Percentiles rank a stretch among this genome's conserved stretches.
Evolutionary conservation across 2,329 filamentous ascomycete species (phyloP).

Genomic region (Seiridium unicorne): DNA sequence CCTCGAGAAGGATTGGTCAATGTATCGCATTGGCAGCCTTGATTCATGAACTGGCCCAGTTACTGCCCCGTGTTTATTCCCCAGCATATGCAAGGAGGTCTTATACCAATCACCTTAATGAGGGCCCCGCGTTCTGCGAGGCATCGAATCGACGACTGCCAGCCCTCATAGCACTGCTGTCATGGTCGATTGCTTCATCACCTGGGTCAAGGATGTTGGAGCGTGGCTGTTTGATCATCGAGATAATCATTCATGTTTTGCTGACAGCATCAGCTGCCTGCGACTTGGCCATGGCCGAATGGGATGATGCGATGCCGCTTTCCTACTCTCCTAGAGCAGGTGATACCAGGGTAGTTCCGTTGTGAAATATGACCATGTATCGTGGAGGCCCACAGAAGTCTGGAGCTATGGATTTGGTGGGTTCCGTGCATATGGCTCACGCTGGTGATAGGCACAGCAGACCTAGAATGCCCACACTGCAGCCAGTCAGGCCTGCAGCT

Average conservation of each 20-base stretch:
- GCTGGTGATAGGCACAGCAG: conserved; percentile 22
- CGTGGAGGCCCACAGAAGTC: neutral
- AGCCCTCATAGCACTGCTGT: too few species aligned
- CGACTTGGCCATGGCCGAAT: too few species aligned
- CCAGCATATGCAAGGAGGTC: neutral
- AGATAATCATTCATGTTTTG: too few species aligned
- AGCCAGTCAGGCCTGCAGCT: neutral
- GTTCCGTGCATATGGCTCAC: neutral
- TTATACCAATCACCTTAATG: neutral
- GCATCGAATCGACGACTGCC: neutral
- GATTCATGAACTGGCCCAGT: conserved; percentile 8
- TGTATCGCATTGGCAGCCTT: conserved; percentile 10
- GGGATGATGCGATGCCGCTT: too few species aligned
- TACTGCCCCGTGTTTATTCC: conserved; percentile 4
- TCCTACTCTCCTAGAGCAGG: too few species aligned
- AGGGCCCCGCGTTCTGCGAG: neutral
- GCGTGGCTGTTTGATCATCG: neutral
- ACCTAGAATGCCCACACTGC: neutral
- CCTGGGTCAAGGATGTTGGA: neutral
- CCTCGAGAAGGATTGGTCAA: conserved; percentile 2
- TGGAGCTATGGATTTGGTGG: neutral
- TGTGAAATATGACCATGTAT: neutral
- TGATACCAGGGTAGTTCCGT: too few species aligned
- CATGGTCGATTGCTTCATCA: too few species aligned
- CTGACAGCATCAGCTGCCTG: too few species aligned